Conservation (phyloP, 179 eudicot species). For the Nepenthes alata region DNA sequence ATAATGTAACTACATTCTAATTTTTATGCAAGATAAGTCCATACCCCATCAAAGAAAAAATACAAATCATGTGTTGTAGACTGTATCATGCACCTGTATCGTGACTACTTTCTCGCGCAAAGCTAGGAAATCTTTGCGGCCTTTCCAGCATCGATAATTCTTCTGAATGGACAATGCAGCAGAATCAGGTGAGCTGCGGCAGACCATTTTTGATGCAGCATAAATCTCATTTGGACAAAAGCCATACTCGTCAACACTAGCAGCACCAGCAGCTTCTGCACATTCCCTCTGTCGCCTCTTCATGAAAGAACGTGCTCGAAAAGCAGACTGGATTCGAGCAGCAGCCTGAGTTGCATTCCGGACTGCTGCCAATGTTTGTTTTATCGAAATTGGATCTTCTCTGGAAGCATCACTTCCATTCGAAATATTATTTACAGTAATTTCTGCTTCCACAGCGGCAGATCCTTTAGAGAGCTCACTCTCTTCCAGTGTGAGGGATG, state of each 20-base stretch:
- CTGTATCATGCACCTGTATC: conserved; percentile 56
- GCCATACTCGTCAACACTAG: conserved; percentile 38
- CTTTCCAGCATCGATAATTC: conserved; percentile 81
- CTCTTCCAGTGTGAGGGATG: conserved; percentile 64
- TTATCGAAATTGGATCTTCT: conserved; percentile 51
- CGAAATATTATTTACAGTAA: conserved; percentile 40
- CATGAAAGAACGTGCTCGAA: conserved; percentile 84
- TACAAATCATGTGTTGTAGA: background rate
- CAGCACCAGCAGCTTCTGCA: conserved; percentile 9
- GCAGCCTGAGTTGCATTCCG: conserved; percentile 80
- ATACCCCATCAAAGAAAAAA: background rate
- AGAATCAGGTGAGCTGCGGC: conserved; percentile 33
- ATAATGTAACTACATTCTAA: too few species aligned
- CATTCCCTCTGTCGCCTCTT: conserved; percentile 49
- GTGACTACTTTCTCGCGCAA: conserved; percentile 82
- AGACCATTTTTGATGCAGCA: conserved; percentile 59
- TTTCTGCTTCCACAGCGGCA: conserved; percentile 64
- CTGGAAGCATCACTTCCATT: conserved; percentile 11
- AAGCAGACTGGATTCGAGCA: conserved; percentile 86
- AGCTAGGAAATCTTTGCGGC: conserved; percentile 62
- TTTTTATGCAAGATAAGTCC: background rate
- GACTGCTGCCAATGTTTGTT: conserved; percentile 55
- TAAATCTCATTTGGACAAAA: conserved; percentile 46
- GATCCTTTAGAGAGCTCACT: conserved; percentile 54
- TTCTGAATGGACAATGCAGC: conserved; percentile 92